Base-by-base conservation (phyloP, 2,329 filamentous ascomycete genomes). In the Sporothrix globosa region DNA sequence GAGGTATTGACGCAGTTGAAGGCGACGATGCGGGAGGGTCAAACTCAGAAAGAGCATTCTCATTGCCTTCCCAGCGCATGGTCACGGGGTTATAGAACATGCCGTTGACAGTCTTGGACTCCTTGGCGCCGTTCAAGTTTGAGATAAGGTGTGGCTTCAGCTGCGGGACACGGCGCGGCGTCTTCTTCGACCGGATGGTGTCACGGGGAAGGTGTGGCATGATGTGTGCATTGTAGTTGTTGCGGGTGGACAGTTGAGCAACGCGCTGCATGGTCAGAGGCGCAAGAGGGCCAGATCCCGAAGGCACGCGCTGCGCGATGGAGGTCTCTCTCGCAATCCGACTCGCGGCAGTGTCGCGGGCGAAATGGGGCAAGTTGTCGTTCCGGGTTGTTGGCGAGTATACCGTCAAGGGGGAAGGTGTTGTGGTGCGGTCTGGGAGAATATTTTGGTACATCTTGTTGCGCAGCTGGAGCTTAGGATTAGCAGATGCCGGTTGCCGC, bases 31-130 rank as follows among this genome's bases (percentile, higher is more conserved):
- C 79, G 6, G 88, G 82, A 69, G 85, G 79, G 69, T 97, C 93
- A 80, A 99, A 99, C 4, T 89, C 88, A 73, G 87, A 86, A 68
- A 97, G 83, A 46, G 86, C 91, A 75, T 93, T 95, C 78, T 99
- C 96, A 76, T 99, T 99, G 68, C 96, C 96, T 83, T 99, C 96
- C 96, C 96, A 99, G 66, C 89, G 87, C 77, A 90, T 96, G 10
- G 92, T 91, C 39, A 86, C 84, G 7, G 96, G 92, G 77, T 99
- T 98, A 79, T 97, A 99, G 69, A 89, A 90, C 96, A 99, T 99
- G 74, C 95, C 96, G 80, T 97, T 96, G 72, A 97, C 87, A 77
- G 90, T 90, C 83, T 95, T 97, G 46, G 91, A 85, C 75, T 92
- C 90, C 75, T 91, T 92, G 72, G 89, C 86, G 52, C 86, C 85